phyloP scores from a whole-genome alignment of 2,329 filamentous ascomycete genomes.

The Phaeosphaeriaceae sp. region DNA sequence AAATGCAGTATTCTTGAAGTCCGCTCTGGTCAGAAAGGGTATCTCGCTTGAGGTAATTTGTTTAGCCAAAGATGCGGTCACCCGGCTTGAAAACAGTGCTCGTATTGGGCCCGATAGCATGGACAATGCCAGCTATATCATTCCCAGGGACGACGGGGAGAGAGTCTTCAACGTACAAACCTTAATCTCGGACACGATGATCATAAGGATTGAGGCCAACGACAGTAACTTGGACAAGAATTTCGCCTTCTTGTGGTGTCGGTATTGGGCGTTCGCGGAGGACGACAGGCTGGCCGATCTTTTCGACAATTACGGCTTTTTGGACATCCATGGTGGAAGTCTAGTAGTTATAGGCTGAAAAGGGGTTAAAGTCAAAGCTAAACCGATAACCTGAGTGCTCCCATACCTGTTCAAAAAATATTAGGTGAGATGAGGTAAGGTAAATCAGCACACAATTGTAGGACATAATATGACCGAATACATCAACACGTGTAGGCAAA shows the following conservation, averaged over 20 bases:
- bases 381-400: too few species aligned
- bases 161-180: slow-evolving; percentile 44
- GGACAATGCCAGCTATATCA: slow-evolving; percentile 57
- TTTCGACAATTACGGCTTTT: too few species aligned
- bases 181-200: slow-evolving; percentile 46
- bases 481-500: too few species aligned
- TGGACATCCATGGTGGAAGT: too few species aligned
- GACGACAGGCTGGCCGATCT: too few species aligned
- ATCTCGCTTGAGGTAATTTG: neutral
- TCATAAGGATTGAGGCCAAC: slow-evolving; percentile 49
- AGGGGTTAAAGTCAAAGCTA: too few species aligned
- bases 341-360: too few species aligned
- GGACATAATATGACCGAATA: too few species aligned
- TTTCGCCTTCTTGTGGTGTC: slow-evolving; percentile 23
- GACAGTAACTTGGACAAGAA: slow-evolving; percentile 49
- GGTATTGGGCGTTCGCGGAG: slow-evolving; percentile 14
- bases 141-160: slow-evolving; percentile 45
- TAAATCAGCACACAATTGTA: too few species aligned
- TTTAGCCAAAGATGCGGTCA: slow-evolving; percentile 62
- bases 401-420: too few species aligned
- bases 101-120: slow-evolving; percentile 59
- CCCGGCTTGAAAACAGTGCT: slow-evolving; percentile 58
- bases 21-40: slow-evolving; percentile 22
- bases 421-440: too few species aligned
- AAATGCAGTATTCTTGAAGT: slow-evolving; percentile 49